Evolutionary conservation across 2,329 filamentous ascomycete species (phyloP), one percentile per base, ranked within the genome.

Genomic region (Colletotrichum lentis): DNA sequence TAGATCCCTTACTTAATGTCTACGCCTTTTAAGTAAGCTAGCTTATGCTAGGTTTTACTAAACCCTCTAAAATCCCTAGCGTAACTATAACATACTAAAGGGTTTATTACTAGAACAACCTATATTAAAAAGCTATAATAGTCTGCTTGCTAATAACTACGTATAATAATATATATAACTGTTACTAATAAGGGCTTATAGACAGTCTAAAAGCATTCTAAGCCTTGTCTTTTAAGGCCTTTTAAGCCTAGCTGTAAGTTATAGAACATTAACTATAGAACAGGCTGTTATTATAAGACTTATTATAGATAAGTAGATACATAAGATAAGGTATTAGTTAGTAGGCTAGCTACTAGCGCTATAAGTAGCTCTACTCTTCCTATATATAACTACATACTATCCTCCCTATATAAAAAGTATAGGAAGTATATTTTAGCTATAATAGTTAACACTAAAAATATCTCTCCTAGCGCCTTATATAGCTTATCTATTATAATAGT

Each of bases 391-490:
- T 37, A 37, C 35, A 6, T 43, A 18, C 41, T 18, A 43, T 43
- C 41, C 7, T 8, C 7, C 16, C 16, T 43, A 10, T 2, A 16
- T 43, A 18, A 43, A 22, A 24, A 47, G 44, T 24, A 47, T 22
- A 24, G 22, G 20, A 56, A 56, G 54, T 24, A 56, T 41, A 39
- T 56, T 56, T n/a, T 18, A n/a, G 20, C 24, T 58, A 3, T 27
- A 22, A 58, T 6, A 7, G 20, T 47, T n/a, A n/a, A 41, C 5
- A 27, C 43, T 27, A 58, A 20, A 58, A 20, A 58, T 10, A 20
- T 58, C 22, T 35, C 55, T 58, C n/a, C 11, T n/a, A 44, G 55
- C 31, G 8, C 43, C 12, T 1, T n/a, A 22, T 20, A 18, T 20
- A 47, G 1, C 5, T 3, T n/a, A 3, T 58, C 27, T 44, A 31